These are phyloP conservation scores for Aspergillus costaricaensis DNA, from an alignment of 2,329 filamentous ascomycete genomes.

Conservation along the genomic window DNA sequence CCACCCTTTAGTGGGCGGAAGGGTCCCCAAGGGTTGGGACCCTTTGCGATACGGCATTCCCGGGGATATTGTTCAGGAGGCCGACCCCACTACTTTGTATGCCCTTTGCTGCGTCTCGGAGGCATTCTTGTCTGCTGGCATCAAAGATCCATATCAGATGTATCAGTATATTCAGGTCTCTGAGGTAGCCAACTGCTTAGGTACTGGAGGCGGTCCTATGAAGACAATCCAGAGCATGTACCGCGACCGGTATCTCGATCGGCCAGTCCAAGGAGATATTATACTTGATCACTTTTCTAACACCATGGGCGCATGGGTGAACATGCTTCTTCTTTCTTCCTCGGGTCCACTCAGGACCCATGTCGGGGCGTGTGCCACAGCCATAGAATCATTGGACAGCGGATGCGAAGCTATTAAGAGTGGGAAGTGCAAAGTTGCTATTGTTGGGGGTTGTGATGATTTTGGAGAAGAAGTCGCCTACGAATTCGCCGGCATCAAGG, in stretches of 20 bases:
- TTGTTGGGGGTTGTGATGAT: slow-evolving; percentile 96
- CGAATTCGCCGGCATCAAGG: slow-evolving; percentile 99
- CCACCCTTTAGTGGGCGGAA: slow-evolving; percentile 19
- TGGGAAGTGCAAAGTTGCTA: slow-evolving; percentile 91
- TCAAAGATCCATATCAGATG: slow-evolving; percentile 97
- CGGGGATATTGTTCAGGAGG: slow-evolving; percentile 76
- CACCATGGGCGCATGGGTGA: slow-evolving; percentile 99
- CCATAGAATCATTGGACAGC: slow-evolving; percentile 92
- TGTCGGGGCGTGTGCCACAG: slow-evolving; percentile 92
- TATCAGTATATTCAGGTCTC: slow-evolving; percentile 98
- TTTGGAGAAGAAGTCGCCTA: slow-evolving; percentile 97
- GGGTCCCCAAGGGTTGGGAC: slow-evolving; percentile 81
- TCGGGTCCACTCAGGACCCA: slow-evolving; percentile 97
- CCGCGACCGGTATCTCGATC: slow-evolving; percentile 88
- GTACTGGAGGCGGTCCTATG: slow-evolving; percentile 93
- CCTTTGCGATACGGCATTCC: slow-evolving; percentile 91
- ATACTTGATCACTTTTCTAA: slow-evolving; percentile 99
- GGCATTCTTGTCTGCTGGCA: slow-evolving; percentile 82
- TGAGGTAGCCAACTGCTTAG: slow-evolving; percentile 93
- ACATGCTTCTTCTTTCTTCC: slow-evolving; percentile 94
- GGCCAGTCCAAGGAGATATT: slow-evolving; percentile 62
- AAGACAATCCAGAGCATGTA: slow-evolving; percentile 91
- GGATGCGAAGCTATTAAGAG: slow-evolving; percentile 96
- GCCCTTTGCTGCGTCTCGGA: slow-evolving; percentile 45
- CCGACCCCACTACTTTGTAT: slow-evolving; percentile 22